These are phyloP conservation scores for Drosera spatulata DNA, from an alignment of 179 eudicot genomes.

Conservation along the genomic window DNA sequence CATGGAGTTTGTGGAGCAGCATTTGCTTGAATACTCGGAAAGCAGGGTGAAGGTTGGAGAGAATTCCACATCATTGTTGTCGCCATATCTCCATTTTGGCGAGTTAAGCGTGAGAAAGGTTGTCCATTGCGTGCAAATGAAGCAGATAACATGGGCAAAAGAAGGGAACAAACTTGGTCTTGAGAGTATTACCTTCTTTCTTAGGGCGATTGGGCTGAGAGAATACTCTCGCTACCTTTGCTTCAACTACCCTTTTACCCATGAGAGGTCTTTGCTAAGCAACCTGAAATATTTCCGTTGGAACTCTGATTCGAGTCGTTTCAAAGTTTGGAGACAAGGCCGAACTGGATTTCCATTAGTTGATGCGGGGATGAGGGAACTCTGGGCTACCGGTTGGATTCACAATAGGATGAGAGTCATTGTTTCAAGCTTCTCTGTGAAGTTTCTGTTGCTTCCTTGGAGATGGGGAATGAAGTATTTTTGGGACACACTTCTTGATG, in stretches of 20 bases:
- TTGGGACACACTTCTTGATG: constrained; percentile 97
- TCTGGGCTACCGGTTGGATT: constrained; percentile 99
- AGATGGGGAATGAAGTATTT: constrained; percentile 99
- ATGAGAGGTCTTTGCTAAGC: constrained; percentile 65
- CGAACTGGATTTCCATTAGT: constrained; percentile 94
- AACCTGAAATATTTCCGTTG: constrained; percentile 78
- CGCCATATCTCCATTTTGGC: constrained; percentile 92
- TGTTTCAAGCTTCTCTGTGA: constrained; percentile 82
- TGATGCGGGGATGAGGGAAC: constrained; percentile 97
- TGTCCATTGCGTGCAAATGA: constrained; percentile 56
- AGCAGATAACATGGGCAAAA: constrained; percentile 64
- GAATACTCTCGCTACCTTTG: constrained; percentile 96
- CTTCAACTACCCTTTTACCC: constrained; percentile 91
- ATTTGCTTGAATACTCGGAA: constrained; percentile 48
- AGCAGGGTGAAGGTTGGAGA: constrained; percentile 46
- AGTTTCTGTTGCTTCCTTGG: constrained; percentile 89
- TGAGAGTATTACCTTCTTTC: constrained; percentile 53
- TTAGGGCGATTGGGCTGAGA: constrained; percentile 77
- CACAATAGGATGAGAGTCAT: constrained; percentile 85
- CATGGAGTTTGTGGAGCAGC: constrained; percentile 56
- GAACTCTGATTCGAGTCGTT: constrained; percentile 48
- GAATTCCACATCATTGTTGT: constrained; percentile 74
- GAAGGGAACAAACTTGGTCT: constrained; percentile 48
- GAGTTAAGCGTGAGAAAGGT: constrained; percentile 80
- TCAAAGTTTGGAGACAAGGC: constrained; percentile 97